Percentiles rank a stretch among this genome's conserved stretches.
Conservation (phyloP, 177 flowering plant genomes). For the Telopea speciosissima region DNA sequence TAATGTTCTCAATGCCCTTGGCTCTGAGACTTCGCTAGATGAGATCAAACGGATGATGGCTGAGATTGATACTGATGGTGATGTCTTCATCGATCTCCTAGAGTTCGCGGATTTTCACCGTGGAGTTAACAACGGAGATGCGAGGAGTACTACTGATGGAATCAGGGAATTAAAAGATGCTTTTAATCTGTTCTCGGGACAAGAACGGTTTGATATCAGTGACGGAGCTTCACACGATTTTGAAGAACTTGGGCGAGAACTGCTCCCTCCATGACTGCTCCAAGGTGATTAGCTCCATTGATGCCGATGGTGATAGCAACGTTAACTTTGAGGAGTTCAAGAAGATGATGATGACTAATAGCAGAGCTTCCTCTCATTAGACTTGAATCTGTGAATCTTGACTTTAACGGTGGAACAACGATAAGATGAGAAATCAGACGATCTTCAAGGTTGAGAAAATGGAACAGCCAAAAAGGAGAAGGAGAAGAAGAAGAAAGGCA, state of each 20-base stretch:
- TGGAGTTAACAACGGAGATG: not conserved
- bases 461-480: not conserved
- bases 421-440: not conserved
- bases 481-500: not conserved
- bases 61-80: constrained; percentile 45
- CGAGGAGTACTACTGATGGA: not conserved
- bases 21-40: constrained; percentile 22
- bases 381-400: too few species aligned
- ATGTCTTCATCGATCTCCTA: constrained; percentile 43
- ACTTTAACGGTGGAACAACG: too few species aligned
- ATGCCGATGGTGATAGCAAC: constrained; percentile 49
- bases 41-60: constrained; percentile 35
- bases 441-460: not conserved
- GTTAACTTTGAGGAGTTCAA: constrained; percentile 63
- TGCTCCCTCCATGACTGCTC: constrained; percentile 37
- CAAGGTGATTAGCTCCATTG: constrained; percentile 46
- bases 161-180: constrained; percentile 43
- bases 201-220: constrained; percentile 55
- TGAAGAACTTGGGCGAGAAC: constrained; percentile 43
- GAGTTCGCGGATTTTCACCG: constrained; percentile 42
- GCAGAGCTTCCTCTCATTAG: not conserved
- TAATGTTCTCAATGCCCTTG: constrained; percentile 29
- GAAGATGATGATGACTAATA: constrained; percentile 55
- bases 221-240: constrained; percentile 40
- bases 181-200: constrained; percentile 43